Base-by-base conservation (phyloP, 352 stramenopile genomes). In the Phytopythium vexans region DNA sequence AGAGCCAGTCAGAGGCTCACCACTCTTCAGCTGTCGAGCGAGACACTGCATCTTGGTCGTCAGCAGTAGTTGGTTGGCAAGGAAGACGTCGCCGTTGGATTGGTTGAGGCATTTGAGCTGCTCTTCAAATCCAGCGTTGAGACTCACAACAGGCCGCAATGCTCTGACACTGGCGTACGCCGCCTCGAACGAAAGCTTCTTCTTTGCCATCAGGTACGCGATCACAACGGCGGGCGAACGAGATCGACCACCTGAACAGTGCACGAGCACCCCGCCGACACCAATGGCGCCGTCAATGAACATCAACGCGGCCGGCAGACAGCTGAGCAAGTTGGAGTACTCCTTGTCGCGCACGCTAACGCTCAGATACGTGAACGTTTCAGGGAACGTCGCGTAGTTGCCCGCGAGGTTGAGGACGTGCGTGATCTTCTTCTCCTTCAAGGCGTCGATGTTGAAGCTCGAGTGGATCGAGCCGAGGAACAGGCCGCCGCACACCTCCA, bases 331-430 rank as follows among this genome's bases (percentile, higher is more conserved):
- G 46, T 96, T 94, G 3, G 89, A 67, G 51, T 94, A 84, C 51
- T 96, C 88, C 52, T 96, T 96, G 66, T 97, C 89, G 27, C 89
- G 77, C 31, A 97, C 77, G 51, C 77, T 82, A n/a, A 96, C 60
- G 55, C 81, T 95, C 39, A 97, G 64, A 68, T 97, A 97, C 15
- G 79, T 92, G 51, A 97, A 97, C 16, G 84, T 65, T 8, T 89
- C 70, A 1, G 89, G 89, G 60, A 95, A 97, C 21, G 87, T 95
- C n/a, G 84, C 77, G 44, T 89, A 85, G 38, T 69, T 78, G 33
- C 87, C 88, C 0, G 88, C 84, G 10, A 94, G 79, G 56, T 97
- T 96, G 34, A 97, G 58, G 6, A 97, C 67, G 49, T 95, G 88
- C 12, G 86, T 80, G 50, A 96, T 92, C 11, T 75, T 74, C 50